Evolutionary conservation across 352 stramenopile species (phyloP).

Genomic region (Phytophthora megakarya): DNA sequence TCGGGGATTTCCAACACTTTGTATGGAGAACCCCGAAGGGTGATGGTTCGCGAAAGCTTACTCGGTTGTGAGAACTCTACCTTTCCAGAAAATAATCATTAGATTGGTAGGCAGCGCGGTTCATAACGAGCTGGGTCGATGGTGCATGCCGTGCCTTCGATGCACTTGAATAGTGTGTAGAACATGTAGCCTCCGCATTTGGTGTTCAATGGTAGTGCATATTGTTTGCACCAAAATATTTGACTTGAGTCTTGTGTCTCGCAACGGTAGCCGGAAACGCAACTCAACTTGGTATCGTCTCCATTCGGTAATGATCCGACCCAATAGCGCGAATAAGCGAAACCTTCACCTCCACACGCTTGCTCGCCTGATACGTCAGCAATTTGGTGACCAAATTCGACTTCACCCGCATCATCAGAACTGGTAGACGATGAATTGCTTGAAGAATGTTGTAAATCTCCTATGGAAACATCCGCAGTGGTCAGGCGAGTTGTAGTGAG

Average conservation of each 20-base stretch:
- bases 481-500: neutral
- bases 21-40: too few species aligned
- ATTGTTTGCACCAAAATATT: constrained; percentile 35
- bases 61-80: too few species aligned
- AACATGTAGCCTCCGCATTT: constrained; percentile 32
- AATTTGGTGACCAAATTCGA: constrained; percentile 16
- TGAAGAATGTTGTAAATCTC: neutral
- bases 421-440: neutral
- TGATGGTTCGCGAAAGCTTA: constrained; percentile 7
- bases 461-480: neutral
- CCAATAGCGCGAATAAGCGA: constrained; percentile 34
- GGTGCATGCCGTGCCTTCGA: constrained; percentile 26
- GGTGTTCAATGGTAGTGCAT: constrained; percentile 23
- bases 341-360: constrained; percentile 23
- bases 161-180: constrained; percentile 36
- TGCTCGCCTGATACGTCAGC: constrained; percentile 28
- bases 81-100: too few species aligned
- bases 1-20: neutral
- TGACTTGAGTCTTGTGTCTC: constrained; percentile 8
- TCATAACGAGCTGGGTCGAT: constrained; percentile 20
- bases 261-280: constrained; percentile 29
- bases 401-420: neutral
- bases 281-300: constrained; percentile 22
- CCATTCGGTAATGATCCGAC: constrained; percentile 15
- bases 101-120: constrained; percentile 22